Evolutionary conservation across 176 grass and related monocot species (phyloP).

Genomic region (Otatea glauca): DNA sequence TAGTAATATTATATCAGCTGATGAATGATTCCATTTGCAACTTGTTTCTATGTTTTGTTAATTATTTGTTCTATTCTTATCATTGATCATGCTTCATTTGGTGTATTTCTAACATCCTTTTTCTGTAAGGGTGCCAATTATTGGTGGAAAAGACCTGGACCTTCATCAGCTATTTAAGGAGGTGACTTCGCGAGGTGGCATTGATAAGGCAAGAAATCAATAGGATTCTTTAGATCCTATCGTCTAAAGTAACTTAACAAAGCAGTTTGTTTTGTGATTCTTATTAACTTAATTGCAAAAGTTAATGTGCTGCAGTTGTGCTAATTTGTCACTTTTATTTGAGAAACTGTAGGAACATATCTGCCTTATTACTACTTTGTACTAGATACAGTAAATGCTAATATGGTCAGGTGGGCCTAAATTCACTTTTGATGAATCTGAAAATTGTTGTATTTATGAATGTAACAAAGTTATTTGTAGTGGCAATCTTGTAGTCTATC

Average conservation of each 20-base stretch:
- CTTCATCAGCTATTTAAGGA: conserved; percentile 89
- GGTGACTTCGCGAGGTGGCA: conserved; percentile 89
- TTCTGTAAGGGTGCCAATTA: conserved; percentile 74
- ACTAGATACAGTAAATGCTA: conserved; percentile 4
- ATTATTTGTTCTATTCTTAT: conserved; percentile 17
- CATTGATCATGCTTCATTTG: conserved; percentile 7
- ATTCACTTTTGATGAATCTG: background rate
- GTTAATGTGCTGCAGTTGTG: background rate
- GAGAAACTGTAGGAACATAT: background rate
- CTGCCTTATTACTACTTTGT: background rate
- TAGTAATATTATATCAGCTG: conserved; percentile 5
- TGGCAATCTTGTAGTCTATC: background rate
- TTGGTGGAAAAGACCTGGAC: conserved; percentile 94
- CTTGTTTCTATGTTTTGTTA: conserved; percentile 22
- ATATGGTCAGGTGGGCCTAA: background rate
- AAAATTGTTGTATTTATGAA: background rate
- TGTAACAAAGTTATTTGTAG: background rate
- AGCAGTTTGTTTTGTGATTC: conserved; percentile 30
- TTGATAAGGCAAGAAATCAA: conserved; percentile 76
- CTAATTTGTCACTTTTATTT: conserved; percentile 17
- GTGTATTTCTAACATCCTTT: conserved; percentile 34
- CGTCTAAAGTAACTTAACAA: conserved; percentile 23
- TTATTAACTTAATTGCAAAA: conserved; percentile 26
- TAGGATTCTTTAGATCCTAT: conserved; percentile 31
- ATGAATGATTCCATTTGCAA: background rate